These are phyloP conservation scores for Casuarina equisetifolia DNA, from an alignment of 306 rosid genomes.

Conservation along the genomic window DNA sequence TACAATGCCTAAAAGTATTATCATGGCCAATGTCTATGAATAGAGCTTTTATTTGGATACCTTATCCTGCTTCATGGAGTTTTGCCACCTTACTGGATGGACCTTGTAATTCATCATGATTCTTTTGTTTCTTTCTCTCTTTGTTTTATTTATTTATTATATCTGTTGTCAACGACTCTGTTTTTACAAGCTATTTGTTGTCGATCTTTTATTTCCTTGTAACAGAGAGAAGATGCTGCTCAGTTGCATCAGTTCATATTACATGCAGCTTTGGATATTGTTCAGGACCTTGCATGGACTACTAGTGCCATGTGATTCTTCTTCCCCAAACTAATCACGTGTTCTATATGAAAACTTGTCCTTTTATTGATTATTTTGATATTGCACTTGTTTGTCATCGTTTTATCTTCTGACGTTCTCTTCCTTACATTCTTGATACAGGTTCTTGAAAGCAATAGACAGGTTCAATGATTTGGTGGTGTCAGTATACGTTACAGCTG, in stretches of 20 bases:
- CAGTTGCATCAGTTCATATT: slow-evolving; percentile 95
- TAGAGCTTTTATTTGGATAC: neutral
- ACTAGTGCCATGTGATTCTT: slow-evolving; percentile 88
- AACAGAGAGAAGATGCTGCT: slow-evolving; percentile 94
- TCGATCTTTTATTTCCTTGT: slow-evolving; percentile 17
- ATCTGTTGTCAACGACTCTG: neutral
- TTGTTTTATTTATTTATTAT: neutral
- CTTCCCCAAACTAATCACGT: neutral
- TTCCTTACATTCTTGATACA: slow-evolving; percentile 41
- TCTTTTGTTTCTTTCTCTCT: neutral
- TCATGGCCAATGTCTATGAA: neutral
- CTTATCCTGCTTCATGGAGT: neutral
- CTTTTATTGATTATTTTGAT: neutral
- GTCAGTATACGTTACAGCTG: slow-evolving; percentile 95
- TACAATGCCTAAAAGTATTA: neutral
- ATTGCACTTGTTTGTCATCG: neutral
- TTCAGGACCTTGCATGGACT: slow-evolving; percentile 99
- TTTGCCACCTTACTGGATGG: neutral
- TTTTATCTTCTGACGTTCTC: slow-evolving; percentile 5
- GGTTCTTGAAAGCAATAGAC: slow-evolving; percentile 93
- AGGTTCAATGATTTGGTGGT: slow-evolving; percentile 90
- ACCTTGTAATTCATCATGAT: neutral
- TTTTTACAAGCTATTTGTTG: neutral
- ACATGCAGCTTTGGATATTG: slow-evolving; percentile 93
- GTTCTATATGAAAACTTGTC: neutral